Evolutionary conservation across 352 stramenopile species (phyloP).

Genomic region (Phytophthora nicotianae): DNA sequence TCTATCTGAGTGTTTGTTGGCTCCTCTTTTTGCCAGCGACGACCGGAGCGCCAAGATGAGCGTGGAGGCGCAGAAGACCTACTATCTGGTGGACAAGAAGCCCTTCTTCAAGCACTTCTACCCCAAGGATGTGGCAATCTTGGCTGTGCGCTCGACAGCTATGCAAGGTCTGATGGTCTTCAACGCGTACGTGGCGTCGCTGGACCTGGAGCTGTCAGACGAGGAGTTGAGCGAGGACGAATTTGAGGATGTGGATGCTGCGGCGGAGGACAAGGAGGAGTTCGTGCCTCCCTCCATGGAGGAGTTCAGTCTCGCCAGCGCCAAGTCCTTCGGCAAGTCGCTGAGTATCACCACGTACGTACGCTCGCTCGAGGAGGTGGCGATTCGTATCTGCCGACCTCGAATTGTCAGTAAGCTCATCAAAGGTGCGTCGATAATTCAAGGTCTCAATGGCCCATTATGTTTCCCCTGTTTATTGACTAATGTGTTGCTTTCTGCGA

Average conservation of each 20-base stretch:
- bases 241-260: constrained; percentile 45
- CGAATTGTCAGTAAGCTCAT: constrained; percentile 79
- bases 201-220: constrained; percentile 68
- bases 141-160: constrained; percentile 59
- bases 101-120: constrained; percentile 87
- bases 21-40: constrained; percentile 7
- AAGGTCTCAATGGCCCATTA: no score
- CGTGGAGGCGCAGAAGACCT: constrained; percentile 56
- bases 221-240: constrained; percentile 52
- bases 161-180: constrained; percentile 79
- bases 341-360: constrained; percentile 83
- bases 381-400: constrained; percentile 55
- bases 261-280: constrained; percentile 45
- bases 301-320: constrained; percentile 58
- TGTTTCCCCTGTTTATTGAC: no score
- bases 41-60: constrained; percentile 50
- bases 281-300: constrained; percentile 60
- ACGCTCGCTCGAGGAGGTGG: constrained; percentile 75
- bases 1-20: background rate
- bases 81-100: constrained; percentile 82
- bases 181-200: constrained; percentile 77
- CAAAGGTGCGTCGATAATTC: constrained; percentile 54
- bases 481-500: background rate
- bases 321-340: constrained; percentile 77
- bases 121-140: constrained; percentile 66